A percentile compares a stretch with the other conserved stretches of the same genome.
Conservation (phyloP, 1,284 basidiomycete genomes). For the Rhizoctonia solani region DNA sequence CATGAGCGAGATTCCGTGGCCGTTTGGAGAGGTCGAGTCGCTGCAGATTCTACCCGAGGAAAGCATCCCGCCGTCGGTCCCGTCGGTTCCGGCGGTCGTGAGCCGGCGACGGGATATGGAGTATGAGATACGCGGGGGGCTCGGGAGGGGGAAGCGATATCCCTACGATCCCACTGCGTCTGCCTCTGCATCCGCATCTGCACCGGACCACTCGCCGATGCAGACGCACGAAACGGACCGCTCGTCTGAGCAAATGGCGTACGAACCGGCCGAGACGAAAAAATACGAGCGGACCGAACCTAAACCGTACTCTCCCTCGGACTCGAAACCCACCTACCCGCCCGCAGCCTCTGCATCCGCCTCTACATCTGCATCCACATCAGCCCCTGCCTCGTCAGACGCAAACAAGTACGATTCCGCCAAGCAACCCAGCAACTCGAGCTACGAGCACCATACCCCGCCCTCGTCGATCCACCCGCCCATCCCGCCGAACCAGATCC, state of each 20-base stretch:
- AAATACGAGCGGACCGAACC: no score
- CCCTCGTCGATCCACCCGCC: slow-evolving; percentile 3
- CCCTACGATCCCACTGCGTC: not conserved
- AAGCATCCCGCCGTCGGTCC: not conserved
- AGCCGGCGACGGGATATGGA: slow-evolving; percentile 1
- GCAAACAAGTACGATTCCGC: not conserved
- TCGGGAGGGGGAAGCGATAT: not conserved
- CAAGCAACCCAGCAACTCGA: no score
- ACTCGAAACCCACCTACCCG: no score
- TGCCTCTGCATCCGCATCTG: no score
- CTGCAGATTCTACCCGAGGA: slow-evolving; percentile 20
- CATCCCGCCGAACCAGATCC: slow-evolving; percentile 18
- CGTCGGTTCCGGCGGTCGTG: not conserved
- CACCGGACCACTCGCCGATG: no score
- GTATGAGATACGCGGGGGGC: slow-evolving; percentile 5
- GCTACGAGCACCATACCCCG: slow-evolving; percentile 14
- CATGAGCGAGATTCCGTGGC: slow-evolving; percentile 30
- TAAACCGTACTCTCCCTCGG: no score
- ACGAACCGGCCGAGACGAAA: not conserved
- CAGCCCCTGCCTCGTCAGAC: no score
- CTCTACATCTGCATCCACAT: no score
- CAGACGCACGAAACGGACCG: no score
- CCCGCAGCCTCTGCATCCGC: no score
- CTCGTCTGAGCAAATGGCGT: not conserved
- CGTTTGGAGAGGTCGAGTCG: slow-evolving; percentile 24